Evolutionary conservation across 805 yeast genomes (phyloP), one percentile per base, ranked within the genome.

Genomic region (Tetrapisispora fleetii): DNA sequence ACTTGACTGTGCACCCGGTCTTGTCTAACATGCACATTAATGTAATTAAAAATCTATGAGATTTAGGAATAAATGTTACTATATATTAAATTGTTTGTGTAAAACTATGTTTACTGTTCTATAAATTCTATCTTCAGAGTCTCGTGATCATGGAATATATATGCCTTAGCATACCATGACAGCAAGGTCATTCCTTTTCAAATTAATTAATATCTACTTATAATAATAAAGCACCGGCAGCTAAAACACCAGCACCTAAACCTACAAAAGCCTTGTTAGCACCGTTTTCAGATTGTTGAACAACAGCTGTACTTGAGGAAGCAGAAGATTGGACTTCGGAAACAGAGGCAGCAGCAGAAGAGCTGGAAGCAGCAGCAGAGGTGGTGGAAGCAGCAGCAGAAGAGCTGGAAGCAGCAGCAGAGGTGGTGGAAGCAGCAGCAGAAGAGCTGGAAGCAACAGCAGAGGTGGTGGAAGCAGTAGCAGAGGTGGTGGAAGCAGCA

Each of bases 331-430:
- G 1, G 14, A 37, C 13, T 4, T 24, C 18, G 10, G 45, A 13
- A 14, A 47, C 28, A 11, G 47, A 35, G 8, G 43, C 6, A 35
- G 48, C 4, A 27, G n/a, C n/a, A n/a, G n/a, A n/a, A n/a, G n/a
- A n/a, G n/a, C n/a, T n/a, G n/a, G 47, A 13, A 16, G 44, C 39
- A 14, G 42, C 13, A 7, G 37, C 18, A 21, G 38, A 13, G 18
- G 19, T 28, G 21, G 21, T 19, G 10, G 45, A 27, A 14, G 47
- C 28, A 16, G 47, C 24, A 14, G 38, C 37, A 37, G 40, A 33
- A 28, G 43, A 14, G 43, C 50, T 49, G 16, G 69, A 68, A 50
- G 62, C 54, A 48, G 67, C 48, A 33, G 52, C 43, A 27, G 66
- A 27, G 13, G 65, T 44, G 27, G 69, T 16, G 38, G 38, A n/a